phyloP scores from a whole-genome alignment of 2,329 filamentous ascomycete genomes.

The Colletotrichum melonis region DNA sequence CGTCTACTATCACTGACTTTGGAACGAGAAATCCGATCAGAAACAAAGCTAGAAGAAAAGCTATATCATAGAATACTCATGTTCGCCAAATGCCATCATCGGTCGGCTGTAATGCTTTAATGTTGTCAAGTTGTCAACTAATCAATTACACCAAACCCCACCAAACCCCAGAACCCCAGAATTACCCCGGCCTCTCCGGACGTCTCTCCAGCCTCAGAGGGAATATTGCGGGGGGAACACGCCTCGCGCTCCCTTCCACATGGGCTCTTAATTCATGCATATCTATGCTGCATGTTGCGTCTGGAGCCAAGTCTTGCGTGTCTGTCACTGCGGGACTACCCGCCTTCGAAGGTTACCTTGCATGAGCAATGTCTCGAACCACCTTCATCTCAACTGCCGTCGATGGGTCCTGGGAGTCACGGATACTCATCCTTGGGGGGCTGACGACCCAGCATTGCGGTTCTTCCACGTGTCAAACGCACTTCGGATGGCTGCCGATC shows the following conservation, averaged over 20 bases:
- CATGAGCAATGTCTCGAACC: not conserved
- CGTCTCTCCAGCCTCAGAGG: not conserved
- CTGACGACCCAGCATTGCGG: not conserved
- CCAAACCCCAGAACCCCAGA: not conserved
- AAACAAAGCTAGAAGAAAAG: no score
- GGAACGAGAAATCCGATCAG: no score
- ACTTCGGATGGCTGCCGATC: not conserved
- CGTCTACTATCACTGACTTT: no score
- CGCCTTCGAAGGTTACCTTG: not conserved
- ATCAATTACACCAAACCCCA: not conserved
- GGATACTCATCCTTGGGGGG: not conserved
- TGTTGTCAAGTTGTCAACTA: not conserved
- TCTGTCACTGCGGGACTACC: not conserved
- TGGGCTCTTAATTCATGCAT: not conserved
- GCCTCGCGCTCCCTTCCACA: no score
- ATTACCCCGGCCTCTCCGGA: conserved; percentile 1
- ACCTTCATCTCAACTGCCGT: not conserved
- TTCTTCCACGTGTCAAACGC: not conserved
- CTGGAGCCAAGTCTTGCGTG: not conserved
- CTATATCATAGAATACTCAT: no score
- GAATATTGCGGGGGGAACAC: not conserved
- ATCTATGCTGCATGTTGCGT: not conserved
- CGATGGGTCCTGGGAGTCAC: not conserved
- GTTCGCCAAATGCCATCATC: no score
- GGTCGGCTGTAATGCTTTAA: no score